Base-by-base conservation (phyloP, 2,329 filamentous ascomycete genomes). In the Tothia fuscella region DNA sequence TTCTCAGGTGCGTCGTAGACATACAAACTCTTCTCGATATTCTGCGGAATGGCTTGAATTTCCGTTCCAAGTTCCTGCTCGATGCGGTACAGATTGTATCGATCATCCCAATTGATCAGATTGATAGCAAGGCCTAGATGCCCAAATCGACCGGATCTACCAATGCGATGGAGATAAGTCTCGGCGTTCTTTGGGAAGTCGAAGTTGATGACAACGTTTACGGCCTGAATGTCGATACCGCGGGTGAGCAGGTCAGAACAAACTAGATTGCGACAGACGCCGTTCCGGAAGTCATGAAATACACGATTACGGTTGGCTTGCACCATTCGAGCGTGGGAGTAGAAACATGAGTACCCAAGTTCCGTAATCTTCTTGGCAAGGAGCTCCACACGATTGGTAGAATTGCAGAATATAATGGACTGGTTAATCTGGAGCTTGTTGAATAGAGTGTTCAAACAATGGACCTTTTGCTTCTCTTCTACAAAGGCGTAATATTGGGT, bases 351-450 rank as follows among this genome's bases (percentile, higher is more conserved):
- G 66, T 98, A 98, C 50, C 91, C 91, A 50, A 98, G 77, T 62
- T 98, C 93, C 36, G 93, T 98, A 56, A 98, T 98, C 65, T 98
- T 98, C 73, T 98, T 98, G 38, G 91, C 91, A 20, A 98, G 76
- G 41, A 98, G 73, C 65, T 98, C 91, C 47, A 98, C 91, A 50
- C 91, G 85, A 63, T 96, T 96, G 41, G 91, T 98, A 30, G 91
- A 98, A 66, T 98, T 98, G 68, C 91, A 98, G 70, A 98, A 98
- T 60, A 98, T 98, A 68, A 98, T 98, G 48, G 93, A 98, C 69
- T 98, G 91, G 67, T 98, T 98, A 68, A 98, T 98, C 65, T 98
- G 89, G 13, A 98, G 78, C 65, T 95, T 94, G 53, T 88, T 95
- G 71, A 98, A 98, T 49, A 98, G 80, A 1, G 91, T 98, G 69